Evolutionary conservation across 495 filamentous ascomycete species (phyloP).

Genomic region (Penicillium steckii): DNA sequence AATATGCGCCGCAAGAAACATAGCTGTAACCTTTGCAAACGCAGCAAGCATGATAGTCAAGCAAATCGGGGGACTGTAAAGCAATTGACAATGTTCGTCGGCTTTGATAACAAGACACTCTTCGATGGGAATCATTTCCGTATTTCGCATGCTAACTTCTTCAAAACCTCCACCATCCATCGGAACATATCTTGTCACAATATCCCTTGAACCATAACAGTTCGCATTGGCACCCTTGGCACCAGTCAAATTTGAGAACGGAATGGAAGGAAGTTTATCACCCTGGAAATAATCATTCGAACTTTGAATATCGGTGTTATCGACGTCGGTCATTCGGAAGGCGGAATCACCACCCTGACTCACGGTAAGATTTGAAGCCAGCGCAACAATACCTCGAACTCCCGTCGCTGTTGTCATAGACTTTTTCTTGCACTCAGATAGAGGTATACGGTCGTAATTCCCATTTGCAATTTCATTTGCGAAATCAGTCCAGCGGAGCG

Average conservation of each 20-base stretch:
- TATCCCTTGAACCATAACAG: not conserved
- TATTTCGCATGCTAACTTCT: not conserved
- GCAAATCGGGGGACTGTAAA: slow-evolving; percentile 43
- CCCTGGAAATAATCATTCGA: not conserved
- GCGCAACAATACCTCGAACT: not conserved
- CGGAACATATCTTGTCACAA: not conserved
- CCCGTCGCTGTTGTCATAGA: not conserved
- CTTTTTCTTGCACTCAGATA: not conserved
- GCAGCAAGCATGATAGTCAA: slow-evolving; percentile 39
- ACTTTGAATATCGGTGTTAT: not conserved
- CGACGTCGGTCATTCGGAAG: not conserved
- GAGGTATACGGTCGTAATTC: not conserved
- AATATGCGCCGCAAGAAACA: slow-evolving; percentile 23
- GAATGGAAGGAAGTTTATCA: not conserved
- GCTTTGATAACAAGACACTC: slow-evolving; percentile 11
- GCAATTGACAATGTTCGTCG: slow-evolving; percentile 40
- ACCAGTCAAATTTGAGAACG: not conserved
- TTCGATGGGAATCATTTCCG: not conserved
- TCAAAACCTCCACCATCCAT: not conserved
- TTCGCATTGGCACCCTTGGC: not conserved
- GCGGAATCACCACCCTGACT: not conserved
- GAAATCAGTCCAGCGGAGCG: not conserved
- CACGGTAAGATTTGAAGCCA: not conserved
- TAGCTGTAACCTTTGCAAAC: slow-evolving; percentile 37
- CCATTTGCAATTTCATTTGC: not conserved